phyloP scores from a whole-genome alignment of 2,329 filamentous ascomycete genomes.

The Fusarium robinianum region DNA sequence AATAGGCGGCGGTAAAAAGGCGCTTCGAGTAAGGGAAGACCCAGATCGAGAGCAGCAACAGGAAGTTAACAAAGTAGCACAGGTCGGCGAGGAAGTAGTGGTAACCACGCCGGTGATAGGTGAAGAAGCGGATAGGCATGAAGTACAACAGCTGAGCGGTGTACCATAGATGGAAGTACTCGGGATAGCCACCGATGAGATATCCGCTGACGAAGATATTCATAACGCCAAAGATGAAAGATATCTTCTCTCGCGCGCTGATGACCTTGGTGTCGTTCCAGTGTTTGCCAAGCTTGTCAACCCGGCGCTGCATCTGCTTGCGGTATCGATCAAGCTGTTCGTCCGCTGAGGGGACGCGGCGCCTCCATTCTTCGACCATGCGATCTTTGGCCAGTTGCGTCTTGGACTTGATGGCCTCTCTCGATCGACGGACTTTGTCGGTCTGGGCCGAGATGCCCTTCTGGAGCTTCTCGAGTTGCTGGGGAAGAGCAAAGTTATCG shows the following conservation, averaged over 20 bases:
- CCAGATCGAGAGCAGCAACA: conserved; percentile 84
- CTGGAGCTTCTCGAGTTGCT: conserved; percentile 90
- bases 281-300: conserved; percentile 81
- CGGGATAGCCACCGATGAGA: conserved; percentile 81
- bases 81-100: conserved; percentile 97
- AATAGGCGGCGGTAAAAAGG: conserved; percentile 89
- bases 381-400: conserved; percentile 81
- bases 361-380: conserved; percentile 91
- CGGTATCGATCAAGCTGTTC: conserved; percentile 92
- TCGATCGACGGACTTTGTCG: conserved; percentile 80
- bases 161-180: conserved; percentile 94
- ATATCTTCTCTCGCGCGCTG: conserved; percentile 88
- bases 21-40: conserved; percentile 88
- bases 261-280: conserved; percentile 93
- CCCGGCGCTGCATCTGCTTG: conserved; percentile 81
- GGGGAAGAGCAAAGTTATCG: conserved; percentile 88
- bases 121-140: conserved; percentile 93
- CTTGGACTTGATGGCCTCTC: conserved; percentile 76
- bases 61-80: conserved; percentile 96
- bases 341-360: conserved; percentile 81
- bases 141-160: conserved; percentile 86
- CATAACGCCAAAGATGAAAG: conserved; percentile 93
- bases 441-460: conserved; percentile 80
- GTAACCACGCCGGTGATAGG: conserved; percentile 88
- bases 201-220: conserved; percentile 98